A percentile compares a stretch with the other conserved stretches of the same genome.
These are phyloP conservation scores for Candida xyloterini DNA, from an alignment of 805 yeast genomes.

Conservation along the genomic window DNA sequence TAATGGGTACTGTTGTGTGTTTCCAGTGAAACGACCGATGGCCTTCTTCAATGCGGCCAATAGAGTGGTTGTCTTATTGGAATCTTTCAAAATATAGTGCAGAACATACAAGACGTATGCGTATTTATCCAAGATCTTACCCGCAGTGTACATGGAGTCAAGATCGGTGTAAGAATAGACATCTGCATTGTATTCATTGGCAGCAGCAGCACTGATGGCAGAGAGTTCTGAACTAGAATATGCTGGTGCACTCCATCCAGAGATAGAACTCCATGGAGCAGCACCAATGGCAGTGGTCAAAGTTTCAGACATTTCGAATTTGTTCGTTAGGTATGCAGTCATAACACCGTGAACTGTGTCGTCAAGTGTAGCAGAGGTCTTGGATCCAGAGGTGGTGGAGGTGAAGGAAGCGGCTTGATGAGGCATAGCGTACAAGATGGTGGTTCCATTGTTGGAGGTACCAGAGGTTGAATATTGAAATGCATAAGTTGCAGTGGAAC, in stretches of 20 bases:
- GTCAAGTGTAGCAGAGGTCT: slow-evolving; percentile 38
- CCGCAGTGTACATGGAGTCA: slow-evolving; percentile 67
- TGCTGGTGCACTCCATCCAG: slow-evolving; percentile 27
- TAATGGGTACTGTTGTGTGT: slow-evolving; percentile 66
- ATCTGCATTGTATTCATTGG: slow-evolving; percentile 39
- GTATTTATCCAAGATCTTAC: slow-evolving; percentile 84
- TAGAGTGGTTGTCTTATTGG: slow-evolving; percentile 45
- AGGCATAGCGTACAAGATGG: slow-evolving; percentile 50
- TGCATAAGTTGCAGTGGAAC: slow-evolving; percentile 38
- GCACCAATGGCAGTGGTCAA: slow-evolving; percentile 41
- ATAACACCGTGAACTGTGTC: slow-evolving; percentile 50
- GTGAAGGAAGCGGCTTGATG: slow-evolving; percentile 45
- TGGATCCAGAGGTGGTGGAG: slow-evolving; percentile 25
- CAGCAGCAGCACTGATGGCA: slow-evolving; percentile 34
- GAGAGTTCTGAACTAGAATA: slow-evolving; percentile 21
- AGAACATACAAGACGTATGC: slow-evolving; percentile 77
- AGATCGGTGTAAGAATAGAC: slow-evolving; percentile 42
- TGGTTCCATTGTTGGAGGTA: slow-evolving; percentile 39
- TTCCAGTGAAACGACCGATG: slow-evolving; percentile 59
- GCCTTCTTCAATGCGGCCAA: slow-evolving; percentile 61
- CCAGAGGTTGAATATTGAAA: slow-evolving; percentile 46
- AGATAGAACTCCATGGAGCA: slow-evolving; percentile 58
- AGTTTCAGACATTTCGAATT: slow-evolving; percentile 40
- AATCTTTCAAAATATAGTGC: slow-evolving; percentile 59
- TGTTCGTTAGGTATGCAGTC: slow-evolving; percentile 43